Evolutionary conservation across 148 eudicot species (phyloP), one percentile per base, ranked within the genome.

Genomic region (Euryodendron excelsum): DNA sequence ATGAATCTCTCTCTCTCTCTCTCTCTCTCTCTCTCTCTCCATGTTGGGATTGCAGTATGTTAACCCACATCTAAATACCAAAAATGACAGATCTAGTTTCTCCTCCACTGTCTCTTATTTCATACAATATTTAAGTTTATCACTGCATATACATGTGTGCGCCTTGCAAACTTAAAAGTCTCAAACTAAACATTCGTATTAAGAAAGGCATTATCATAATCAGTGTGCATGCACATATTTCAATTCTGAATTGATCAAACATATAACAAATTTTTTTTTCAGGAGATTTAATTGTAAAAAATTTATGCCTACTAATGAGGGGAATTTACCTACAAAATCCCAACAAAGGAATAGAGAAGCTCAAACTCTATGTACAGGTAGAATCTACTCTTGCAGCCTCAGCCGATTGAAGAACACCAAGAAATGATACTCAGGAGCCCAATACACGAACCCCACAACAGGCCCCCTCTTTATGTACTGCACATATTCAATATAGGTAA

Each of bases 351-450:
- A 76, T 69, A 31, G 37, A 61, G 44, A 47, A 58, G 74, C 73
- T 52, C 34, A 30, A 76, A 80, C 73, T 47, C 47, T 21, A 79
- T 86, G 78, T n/a, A n/a, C 72, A 80, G 53, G 28, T 18, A 73
- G 60, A 69, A 56, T 78, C 77, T 85, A 94, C 72, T 88, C 88
- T 80, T 86, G 86, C 76, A 96, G 89, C 88, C 89, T 88, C 76
- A 96, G 80, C 75, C 89, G 92, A 78, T 88, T 90, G 89, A 93
- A 96, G 92, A 96, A 96, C 82, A 92, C 97, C 89, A 96, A 82
- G 83, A 91, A 92, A 74, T 92, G 97, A 73, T 84, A 86, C 78
- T 90, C 92, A 11, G 98, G 98, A 56, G 90, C 97, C 99, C 97
- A 96, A 79, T 90, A 93, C 31, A 96, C 91, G 82, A 96, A 96